These are phyloP conservation scores for Malus hybrid DNA, from an alignment of 331 rosid species.

Conservation along the genomic window DNA sequence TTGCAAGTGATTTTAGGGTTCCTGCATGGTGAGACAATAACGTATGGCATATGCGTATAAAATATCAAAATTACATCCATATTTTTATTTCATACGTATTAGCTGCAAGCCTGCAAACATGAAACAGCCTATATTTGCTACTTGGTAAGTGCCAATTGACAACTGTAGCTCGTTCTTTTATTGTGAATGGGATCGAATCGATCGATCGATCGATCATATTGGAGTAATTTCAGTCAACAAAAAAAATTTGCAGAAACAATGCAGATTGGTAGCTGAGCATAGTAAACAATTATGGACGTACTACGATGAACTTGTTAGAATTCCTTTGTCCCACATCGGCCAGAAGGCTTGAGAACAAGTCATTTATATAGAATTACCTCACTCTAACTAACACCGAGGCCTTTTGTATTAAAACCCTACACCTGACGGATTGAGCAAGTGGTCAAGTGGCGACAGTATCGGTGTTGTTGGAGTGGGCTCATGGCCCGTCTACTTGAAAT, in stretches of 20 bases:
- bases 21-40: neutral
- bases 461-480: too few relatives aligned
- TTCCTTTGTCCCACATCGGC: too few relatives aligned
- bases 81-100: neutral
- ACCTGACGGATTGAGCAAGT: too few relatives aligned
- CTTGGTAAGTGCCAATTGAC: neutral
- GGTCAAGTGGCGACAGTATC: too few relatives aligned
- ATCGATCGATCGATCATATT: neutral
- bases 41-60: neutral
- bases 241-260: neutral
- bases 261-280: neutral
- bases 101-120: neutral
- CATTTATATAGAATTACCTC: too few relatives aligned
- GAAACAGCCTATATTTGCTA: neutral
- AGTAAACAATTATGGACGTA: neutral
- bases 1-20: neutral
- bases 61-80: neutral
- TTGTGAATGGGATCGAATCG: neutral
- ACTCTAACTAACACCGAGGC: too few relatives aligned
- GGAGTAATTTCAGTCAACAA: neutral
- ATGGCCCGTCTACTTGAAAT: too few relatives aligned
- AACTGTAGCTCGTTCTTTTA: neutral
- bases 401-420: too few relatives aligned
- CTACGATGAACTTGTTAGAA: neutral
- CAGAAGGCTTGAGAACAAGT: too few relatives aligned